Evolutionary conservation across 2,329 filamentous ascomycete genomes (phyloP).

Genomic region (Zymoseptoria tritici): DNA sequence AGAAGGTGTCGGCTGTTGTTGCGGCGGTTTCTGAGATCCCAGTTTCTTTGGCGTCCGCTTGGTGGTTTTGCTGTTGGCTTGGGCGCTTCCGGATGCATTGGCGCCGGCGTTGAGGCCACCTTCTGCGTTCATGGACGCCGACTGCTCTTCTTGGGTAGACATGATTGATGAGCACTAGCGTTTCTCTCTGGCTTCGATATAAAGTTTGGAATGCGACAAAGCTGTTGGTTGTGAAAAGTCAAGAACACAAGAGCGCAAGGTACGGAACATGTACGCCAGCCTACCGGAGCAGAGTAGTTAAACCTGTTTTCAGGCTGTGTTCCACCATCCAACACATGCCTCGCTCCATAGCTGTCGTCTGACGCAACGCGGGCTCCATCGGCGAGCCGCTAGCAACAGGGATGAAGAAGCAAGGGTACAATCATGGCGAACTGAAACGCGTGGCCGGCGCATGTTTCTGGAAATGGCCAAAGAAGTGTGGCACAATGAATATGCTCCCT

Average conservation of each 20-base stretch:
- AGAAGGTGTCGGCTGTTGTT: constrained; percentile 42
- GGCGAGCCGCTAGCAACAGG: constrained; percentile 17
- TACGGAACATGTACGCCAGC: constrained; percentile 10
- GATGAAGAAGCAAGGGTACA: constrained; percentile 5
- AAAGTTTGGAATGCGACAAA: not conserved
- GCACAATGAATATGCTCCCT: not conserved
- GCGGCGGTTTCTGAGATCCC: constrained; percentile 38
- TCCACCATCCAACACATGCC: constrained; percentile 7
- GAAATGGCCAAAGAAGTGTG: not conserved
- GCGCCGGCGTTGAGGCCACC: constrained; percentile 22
- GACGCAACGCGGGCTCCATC: constrained; percentile 19
- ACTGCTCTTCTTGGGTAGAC: constrained; percentile 18
- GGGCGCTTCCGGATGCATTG: constrained; percentile 24
- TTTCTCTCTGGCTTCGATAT: constrained; percentile 1
- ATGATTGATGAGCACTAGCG: constrained; percentile 8
- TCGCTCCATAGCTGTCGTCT: constrained; percentile 12
- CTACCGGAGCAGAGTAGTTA: constrained; percentile 8
- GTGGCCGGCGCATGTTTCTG: not conserved
- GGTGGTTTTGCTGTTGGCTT: constrained; percentile 31
- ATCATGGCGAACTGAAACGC: not conserved
- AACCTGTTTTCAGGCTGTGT: constrained; percentile 18
- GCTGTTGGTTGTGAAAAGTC: not conserved
- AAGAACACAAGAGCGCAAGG: constrained; percentile 1
- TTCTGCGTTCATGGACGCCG: constrained; percentile 19
- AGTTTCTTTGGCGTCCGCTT: constrained; percentile 46